These are phyloP conservation scores for Teratosphaeriaceae sp. DNA, from an alignment of 2,329 filamentous ascomycete species.

Conservation along the genomic window DNA sequence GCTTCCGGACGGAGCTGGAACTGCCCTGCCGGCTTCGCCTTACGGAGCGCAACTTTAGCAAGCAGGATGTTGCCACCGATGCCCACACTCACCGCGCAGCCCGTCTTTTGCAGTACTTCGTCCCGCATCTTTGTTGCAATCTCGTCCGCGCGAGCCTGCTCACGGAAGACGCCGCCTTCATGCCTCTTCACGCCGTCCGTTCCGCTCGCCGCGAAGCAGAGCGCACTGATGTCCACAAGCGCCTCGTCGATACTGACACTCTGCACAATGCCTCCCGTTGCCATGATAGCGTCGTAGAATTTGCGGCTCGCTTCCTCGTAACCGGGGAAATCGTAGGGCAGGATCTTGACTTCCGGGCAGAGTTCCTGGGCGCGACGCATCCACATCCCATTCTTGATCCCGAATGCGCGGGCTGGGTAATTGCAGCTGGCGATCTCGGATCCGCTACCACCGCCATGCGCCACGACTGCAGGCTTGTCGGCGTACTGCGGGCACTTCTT, in stretches of 20 bases:
- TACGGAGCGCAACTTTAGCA: conserved; percentile 83
- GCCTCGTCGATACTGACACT: conserved; percentile 97
- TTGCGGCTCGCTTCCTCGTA: conserved; percentile 86
- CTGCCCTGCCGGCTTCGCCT: conserved; percentile 91
- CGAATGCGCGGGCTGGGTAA: conserved; percentile 78
- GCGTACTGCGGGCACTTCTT: conserved; percentile 68
- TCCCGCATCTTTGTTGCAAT: conserved; percentile 63
- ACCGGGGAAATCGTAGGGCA: conserved; percentile 93
- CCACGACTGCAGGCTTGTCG: conserved; percentile 79
- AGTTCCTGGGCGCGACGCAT: conserved; percentile 84
- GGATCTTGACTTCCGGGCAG: conserved; percentile 76
- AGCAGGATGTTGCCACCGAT: conserved; percentile 87
- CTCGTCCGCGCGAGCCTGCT: conserved; percentile 70
- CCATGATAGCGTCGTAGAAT: conserved; percentile 81
- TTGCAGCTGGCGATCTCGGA: conserved; percentile 98
- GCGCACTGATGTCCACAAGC: conserved; percentile 70
- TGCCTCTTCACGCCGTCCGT: conserved; percentile 59
- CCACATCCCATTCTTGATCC: conserved; percentile 98
- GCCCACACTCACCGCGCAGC: conserved; percentile 83
- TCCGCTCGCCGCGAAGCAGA: conserved; percentile 59
- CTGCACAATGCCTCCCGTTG: conserved; percentile 75
- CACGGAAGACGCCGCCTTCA: conserved; percentile 65
- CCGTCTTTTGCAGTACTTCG: conserved; percentile 66
- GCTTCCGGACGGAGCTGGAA: conserved; percentile 80
- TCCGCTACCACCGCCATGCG: conserved; percentile 75